Base-by-base conservation (phyloP, 202 grass and related monocot species). In the Bolboschoenoplectus hybrid region DNA sequence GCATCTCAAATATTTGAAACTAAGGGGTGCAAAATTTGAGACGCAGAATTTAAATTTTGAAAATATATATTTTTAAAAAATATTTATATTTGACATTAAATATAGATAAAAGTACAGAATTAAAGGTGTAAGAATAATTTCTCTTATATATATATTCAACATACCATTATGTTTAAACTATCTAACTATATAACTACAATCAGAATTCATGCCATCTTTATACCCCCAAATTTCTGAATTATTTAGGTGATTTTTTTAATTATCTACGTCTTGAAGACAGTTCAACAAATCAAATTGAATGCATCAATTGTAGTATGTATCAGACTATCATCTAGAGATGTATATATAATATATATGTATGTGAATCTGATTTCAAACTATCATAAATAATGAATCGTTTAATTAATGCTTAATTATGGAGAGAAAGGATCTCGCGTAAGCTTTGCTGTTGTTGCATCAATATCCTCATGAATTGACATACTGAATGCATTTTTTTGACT, bases 401-500 rank as follows among this genome's bases (percentile, higher is more conserved):
- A 67, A 12, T 67, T 39, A 75, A 52, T 52, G 4, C 7, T 75
- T 12, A 53, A 75, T 51, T 52, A 75, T 52, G 17, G 20, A 47
- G 20, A 47, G 10, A 68, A 13, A 72, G 68, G 68, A 72, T 72
- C 7, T 46, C 41, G 16, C 43, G 8, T 72, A 75, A 52, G 73
- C 49, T 76, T 76, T 76, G 73, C 47, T 36, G 73, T 52, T 76
- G 47, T 76, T 0, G 47, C 73, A 55, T 76, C 73, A 55, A 55
- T 76, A 36, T 76, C 73, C 73, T 6, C 26, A 55, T 55, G 46
- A 76, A 76, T 55, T 76, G 49, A 76, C 73, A 76, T 5, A 55
- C 41, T 46, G 4, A 69, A 34, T 76, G 47, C 11, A 76, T 76
- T 76, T 19, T 74, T 75, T 76, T 76, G 73, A 76, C 73, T 52